These are phyloP conservation scores for Paramecium pentaurelia DNA, from an alignment of 73 alveolate species.

Conservation along the genomic window DNA sequence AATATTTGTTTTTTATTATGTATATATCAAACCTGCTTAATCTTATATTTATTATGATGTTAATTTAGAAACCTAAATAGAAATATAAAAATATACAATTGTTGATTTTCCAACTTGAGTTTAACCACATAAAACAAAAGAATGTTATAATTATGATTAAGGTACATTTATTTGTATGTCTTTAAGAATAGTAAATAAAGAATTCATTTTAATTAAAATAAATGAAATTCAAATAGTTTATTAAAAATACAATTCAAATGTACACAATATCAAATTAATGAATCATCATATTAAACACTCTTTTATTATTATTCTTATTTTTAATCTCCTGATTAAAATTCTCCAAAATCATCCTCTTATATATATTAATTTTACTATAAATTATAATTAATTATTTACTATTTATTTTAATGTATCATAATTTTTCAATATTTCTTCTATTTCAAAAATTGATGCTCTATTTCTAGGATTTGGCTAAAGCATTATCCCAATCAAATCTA, in stretches of 20 bases:
- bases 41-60: neutral
- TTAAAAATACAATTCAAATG: neutral
- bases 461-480: neutral
- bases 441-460: neutral
- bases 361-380: neutral
- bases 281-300: neutral
- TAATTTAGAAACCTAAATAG: neutral
- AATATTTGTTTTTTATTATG: neutral
- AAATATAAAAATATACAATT: neutral
- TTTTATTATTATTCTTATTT: neutral
- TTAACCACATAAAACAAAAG: neutral
- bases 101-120: conserved; percentile 2
- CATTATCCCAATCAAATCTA: neutral
- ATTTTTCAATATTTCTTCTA: neutral
- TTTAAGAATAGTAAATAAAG: neutral
- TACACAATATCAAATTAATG: neutral
- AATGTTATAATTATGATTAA: neutral
- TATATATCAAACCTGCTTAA: neutral
- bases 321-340: neutral
- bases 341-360: neutral
- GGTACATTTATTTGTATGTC: neutral
- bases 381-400: neutral
- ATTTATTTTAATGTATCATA: neutral
- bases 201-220: neutral
- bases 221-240: neutral